Evolutionary conservation across 805 yeast genomes (phyloP).

Genomic region (Sungouiozyma intestinalis): DNA sequence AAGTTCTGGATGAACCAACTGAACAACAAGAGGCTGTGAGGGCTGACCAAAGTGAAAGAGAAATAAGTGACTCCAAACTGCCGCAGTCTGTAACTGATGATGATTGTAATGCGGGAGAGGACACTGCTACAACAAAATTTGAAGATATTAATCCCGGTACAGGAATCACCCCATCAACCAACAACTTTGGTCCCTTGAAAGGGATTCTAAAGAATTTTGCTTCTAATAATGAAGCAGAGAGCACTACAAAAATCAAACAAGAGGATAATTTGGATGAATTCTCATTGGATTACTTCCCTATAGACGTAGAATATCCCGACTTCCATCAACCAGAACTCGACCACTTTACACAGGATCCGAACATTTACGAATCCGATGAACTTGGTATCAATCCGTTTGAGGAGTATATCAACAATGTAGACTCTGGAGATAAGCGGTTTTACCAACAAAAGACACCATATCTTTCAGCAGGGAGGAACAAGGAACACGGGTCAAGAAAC

Average conservation of each 20-base stretch:
- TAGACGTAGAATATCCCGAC: constrained; percentile 30
- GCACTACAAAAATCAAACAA: background rate
- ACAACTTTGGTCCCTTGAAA: background rate
- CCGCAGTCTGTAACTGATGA: background rate
- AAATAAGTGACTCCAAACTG: background rate
- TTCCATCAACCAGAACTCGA: background rate
- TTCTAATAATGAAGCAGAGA: background rate
- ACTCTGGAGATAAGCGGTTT: background rate
- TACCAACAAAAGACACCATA: background rate
- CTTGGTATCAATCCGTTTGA: background rate
- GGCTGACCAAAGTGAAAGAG: background rate
- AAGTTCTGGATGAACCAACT: background rate
- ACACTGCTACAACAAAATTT: background rate
- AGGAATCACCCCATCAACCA: background rate
- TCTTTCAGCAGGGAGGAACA: background rate
- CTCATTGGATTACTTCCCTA: constrained; percentile 58
- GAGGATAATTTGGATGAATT: constrained; percentile 38
- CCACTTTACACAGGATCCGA: background rate
- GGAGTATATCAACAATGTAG: background rate
- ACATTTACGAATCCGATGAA: background rate
- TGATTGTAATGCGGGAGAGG: background rate
- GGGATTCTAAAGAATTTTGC: background rate
- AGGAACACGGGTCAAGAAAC: background rate
- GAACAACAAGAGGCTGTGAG: background rate
- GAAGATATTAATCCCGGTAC: background rate